Conservation (phyloP, 371 early-diverging fungal genomes). For the Circinella minor region DNA sequence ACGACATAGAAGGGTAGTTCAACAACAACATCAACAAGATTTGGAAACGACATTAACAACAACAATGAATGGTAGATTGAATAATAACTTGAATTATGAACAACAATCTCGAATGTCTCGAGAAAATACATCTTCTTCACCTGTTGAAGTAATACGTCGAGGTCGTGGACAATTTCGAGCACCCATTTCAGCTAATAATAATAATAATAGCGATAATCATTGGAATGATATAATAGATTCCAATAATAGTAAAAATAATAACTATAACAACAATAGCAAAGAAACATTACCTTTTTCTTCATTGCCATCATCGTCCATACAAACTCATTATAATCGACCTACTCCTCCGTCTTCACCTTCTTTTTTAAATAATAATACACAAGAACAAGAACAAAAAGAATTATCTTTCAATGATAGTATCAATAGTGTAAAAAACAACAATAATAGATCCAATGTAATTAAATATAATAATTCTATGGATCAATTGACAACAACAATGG, state of each 20-base stretch:
- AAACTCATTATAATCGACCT: too few species aligned
- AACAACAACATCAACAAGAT: background rate
- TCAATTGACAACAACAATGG: background rate
- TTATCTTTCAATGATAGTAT: background rate
- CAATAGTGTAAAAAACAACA: background rate
- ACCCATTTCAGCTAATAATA: constrained; percentile 16
- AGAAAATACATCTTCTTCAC: constrained; percentile 6
- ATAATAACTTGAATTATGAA: background rate
- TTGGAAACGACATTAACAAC: background rate
- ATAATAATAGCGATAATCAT: background rate
- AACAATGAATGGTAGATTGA: background rate
- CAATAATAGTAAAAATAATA: constrained; percentile 1
- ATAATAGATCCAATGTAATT: background rate
- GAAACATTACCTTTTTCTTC: background rate
- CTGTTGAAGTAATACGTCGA: constrained; percentile 22
- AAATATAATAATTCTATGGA: background rate
- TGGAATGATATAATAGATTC: background rate
- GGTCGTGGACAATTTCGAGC: constrained; percentile 40
- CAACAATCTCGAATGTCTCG: background rate
- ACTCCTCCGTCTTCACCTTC: too few species aligned
- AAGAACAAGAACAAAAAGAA: background rate
- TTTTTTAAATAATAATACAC: background rate
- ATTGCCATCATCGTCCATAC: background rate
- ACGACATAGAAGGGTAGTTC: constrained; percentile 24
- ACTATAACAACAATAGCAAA: background rate